Base-by-base conservation (phyloP, 2,329 filamentous ascomycete species). In the Cytospora piceicola region DNA sequence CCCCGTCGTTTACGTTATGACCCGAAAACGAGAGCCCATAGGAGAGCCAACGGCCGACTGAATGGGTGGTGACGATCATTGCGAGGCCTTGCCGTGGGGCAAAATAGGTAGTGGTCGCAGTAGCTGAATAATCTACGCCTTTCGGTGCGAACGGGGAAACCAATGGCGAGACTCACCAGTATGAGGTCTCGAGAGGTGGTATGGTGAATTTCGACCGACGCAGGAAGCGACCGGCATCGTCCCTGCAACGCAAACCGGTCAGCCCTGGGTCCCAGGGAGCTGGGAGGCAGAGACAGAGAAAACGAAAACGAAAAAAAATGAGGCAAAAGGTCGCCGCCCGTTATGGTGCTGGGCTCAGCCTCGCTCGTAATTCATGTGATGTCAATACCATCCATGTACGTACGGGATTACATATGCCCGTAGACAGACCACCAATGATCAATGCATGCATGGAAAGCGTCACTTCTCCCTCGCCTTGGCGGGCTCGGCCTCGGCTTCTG, bases 241-340 rank as follows among this genome's bases (percentile, higher is more conserved):
- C 64, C 64, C 58, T 65, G 64, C 54, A 65, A 24, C 17, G 15
- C n/a, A 36, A 36, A 29, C 46, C n/a, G n/a, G 46, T 58, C 54
- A 62, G 58, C 58, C 58, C 56, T 49, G 20, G 54, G 29, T 34
- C 53, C 30, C 42, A 52, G 42, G n/a, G 49, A 46, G 58, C 55
- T 51, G 57, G 57, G 52, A 57, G 20, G 39, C 22, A 34, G 39
- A 65, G n/a, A 39, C 32, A 36, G 12, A 36, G 34, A 15, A 4
- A 12, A 12, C 2, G 36, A 4, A 20, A 4, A 9, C 3, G 17
- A n/a, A n/a, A n/a, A 2, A 24, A 24, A 9, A 49, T 49, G 46
- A 49, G 46, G 46, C 46, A 49, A 49, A 49, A 49, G n/a, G n/a
- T 12, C n/a, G 46, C 46, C n/a, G 46, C 46, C 46, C 46, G 46